A percentile compares a stretch with the other conserved stretches of the same genome.
phyloP scores from a whole-genome alignment of 1,284 basidiomycete genomes.

The Volvariella volvacea region DNA sequence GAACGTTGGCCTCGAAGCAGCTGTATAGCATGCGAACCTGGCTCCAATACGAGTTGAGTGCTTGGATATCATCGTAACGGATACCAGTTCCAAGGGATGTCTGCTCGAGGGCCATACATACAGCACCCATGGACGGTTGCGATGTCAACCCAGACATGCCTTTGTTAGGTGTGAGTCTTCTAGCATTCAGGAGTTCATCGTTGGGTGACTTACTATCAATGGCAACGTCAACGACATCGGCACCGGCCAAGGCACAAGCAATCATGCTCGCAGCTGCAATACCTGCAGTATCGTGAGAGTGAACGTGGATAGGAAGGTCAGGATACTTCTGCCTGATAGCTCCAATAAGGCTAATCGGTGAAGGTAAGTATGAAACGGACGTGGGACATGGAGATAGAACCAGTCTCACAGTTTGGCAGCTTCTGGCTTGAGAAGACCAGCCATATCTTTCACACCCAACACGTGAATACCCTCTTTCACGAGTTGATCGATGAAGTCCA shows the following conservation, averaged over 20 bases:
- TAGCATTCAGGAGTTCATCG: slow-evolving; percentile 4
- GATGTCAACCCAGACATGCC: slow-evolving; percentile 98
- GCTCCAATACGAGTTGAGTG: slow-evolving; percentile 97
- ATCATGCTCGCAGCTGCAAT: slow-evolving; percentile 97
- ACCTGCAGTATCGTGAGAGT: slow-evolving; percentile 99
- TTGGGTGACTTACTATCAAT: slow-evolving; percentile 76
- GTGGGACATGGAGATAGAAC: slow-evolving; percentile 1
- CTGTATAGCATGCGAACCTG: slow-evolving; percentile 94
- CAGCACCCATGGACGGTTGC: slow-evolving; percentile 97
- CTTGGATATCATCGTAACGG: slow-evolving; percentile 95
- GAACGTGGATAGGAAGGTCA: slow-evolving; percentile 97
- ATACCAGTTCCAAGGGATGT: slow-evolving; percentile 94
- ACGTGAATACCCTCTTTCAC: slow-evolving; percentile 96
- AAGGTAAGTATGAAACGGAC: slow-evolving; percentile 6
- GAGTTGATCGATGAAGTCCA: slow-evolving; percentile 92
- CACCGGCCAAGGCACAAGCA: slow-evolving; percentile 91
- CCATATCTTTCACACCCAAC: slow-evolving; percentile 99
- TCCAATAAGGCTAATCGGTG: slow-evolving; percentile 67
- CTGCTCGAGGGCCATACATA: slow-evolving; percentile 93
- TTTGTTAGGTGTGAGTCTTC: no score
- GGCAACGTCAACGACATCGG: slow-evolving; percentile 97
- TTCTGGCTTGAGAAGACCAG: slow-evolving; percentile 93
- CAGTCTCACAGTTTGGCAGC: slow-evolving; percentile 73
- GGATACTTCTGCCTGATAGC: slow-evolving; percentile 95
- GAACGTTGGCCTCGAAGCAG: slow-evolving; percentile 98